Conservation (phyloP, 2,329 filamentous ascomycete species). For the Biscogniauxia sp. region DNA sequence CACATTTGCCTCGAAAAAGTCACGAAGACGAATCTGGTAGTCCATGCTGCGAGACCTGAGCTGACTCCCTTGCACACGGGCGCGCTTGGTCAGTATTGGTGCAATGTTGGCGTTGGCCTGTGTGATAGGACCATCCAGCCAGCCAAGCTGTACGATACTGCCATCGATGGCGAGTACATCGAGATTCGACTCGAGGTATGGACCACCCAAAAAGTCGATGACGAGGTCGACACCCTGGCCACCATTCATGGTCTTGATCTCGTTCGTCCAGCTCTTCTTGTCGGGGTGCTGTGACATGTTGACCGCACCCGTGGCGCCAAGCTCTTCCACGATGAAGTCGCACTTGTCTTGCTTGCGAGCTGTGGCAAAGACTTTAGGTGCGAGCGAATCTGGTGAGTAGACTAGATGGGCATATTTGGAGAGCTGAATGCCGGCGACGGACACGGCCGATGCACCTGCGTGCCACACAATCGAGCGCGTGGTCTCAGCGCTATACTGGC, state of each 20-base stretch:
- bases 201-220: slow-evolving; percentile 6
- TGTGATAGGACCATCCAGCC: slow-evolving; percentile 4
- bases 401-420: background rate
- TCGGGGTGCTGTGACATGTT: background rate
- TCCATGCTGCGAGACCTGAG: slow-evolving; percentile 5
- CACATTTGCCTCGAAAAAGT: background rate
- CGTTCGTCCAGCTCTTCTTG: slow-evolving; percentile 2
- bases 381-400: background rate
- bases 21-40: background rate
- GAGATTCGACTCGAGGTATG: slow-evolving; percentile 4
- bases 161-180: slow-evolving; percentile 6
- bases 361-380: background rate
- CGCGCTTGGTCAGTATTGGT: slow-evolving; percentile 4
- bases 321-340: slow-evolving; percentile 1
- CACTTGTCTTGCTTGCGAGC: slow-evolving; percentile 3
- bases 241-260: slow-evolving; percentile 1
- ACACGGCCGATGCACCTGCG: slow-evolving; percentile 2
- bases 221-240: slow-evolving; percentile 5
- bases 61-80: slow-evolving; percentile 8
- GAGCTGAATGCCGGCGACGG: slow-evolving; percentile 3
- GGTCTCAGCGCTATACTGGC: background rate
- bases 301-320: slow-evolving; percentile 1
- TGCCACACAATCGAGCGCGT: slow-evolving; percentile 3
- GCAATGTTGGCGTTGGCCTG: background rate
- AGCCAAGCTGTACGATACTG: slow-evolving; percentile 6